Evolutionary conservation across 1,139 yeast species (phyloP).

Genomic region (Protomyces pachydermus): DNA sequence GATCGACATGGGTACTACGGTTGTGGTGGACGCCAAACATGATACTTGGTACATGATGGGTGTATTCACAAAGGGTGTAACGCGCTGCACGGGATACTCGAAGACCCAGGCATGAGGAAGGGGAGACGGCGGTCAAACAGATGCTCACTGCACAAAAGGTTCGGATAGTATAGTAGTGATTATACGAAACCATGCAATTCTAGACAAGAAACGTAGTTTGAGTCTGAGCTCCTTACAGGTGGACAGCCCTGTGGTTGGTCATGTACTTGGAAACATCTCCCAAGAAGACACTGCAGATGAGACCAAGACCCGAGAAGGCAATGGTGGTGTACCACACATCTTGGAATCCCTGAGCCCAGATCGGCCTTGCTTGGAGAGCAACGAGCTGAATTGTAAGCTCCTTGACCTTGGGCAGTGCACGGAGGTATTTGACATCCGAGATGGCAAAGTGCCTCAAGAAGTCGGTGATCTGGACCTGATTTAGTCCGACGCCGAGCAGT

Average conservation of each 20-base stretch:
- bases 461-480: background rate
- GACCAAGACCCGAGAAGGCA: slow-evolving; percentile 22
- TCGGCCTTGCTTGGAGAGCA: slow-evolving; percentile 1
- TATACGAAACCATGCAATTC: too few relatives aligned
- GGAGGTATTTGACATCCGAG: slow-evolving; percentile 8
- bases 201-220: too few relatives aligned
- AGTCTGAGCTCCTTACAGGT: background rate
- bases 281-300: slow-evolving; percentile 20
- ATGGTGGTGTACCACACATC: slow-evolving; percentile 20
- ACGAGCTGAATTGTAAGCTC: slow-evolving; percentile 8
- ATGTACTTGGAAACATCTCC: slow-evolving; percentile 23
- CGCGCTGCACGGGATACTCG: slow-evolving; percentile 17
- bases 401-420: background rate
- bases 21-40: slow-evolving; percentile 14
- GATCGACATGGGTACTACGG: slow-evolving; percentile 18
- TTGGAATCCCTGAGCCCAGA: slow-evolving; percentile 19
- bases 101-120: background rate
- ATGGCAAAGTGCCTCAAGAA: slow-evolving; percentile 10
- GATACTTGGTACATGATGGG: slow-evolving; percentile 21
- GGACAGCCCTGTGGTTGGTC: slow-evolving; percentile 26
- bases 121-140: too few relatives aligned
- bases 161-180: too few relatives aligned
- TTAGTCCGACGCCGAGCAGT: background rate
- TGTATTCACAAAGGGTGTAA: slow-evolving; percentile 5
- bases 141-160: too few relatives aligned